phyloP scores from a whole-genome alignment of 1,284 basidiomycete genomes.

The Malassezia globosa region DNA sequence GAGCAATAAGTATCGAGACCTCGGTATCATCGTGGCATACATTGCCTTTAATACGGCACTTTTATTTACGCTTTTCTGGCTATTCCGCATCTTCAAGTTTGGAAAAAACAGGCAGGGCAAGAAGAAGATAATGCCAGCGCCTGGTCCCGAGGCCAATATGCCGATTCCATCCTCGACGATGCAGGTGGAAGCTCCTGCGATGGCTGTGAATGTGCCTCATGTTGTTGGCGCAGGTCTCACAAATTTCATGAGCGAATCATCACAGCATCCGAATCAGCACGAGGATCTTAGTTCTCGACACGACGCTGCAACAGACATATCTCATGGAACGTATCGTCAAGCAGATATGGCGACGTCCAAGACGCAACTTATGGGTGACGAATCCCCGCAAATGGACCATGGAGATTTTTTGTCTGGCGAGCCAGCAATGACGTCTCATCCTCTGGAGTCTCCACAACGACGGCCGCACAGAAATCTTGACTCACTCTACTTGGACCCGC shows the following conservation, averaged over 20 bases:
- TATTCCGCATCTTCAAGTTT: slow-evolving; percentile 27
- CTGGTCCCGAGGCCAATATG: background rate
- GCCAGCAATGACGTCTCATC: background rate
- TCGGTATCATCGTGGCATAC: slow-evolving; percentile 55
- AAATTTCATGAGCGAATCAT: background rate
- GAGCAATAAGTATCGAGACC: slow-evolving; percentile 23
- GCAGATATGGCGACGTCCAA: background rate
- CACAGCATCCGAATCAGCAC: background rate
- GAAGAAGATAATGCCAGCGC: background rate
- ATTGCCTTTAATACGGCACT: slow-evolving; percentile 54
- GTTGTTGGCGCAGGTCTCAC: slow-evolving; percentile 3
- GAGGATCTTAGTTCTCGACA: too few relatives aligned
- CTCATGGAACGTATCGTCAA: background rate
- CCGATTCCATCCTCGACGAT: slow-evolving; percentile 4
- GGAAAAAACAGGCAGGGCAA: slow-evolving; percentile 17
- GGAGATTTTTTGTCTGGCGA: background rate
- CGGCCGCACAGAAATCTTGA: background rate
- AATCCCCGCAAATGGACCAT: background rate
- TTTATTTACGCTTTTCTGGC: slow-evolving; percentile 29
- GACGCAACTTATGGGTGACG: background rate
- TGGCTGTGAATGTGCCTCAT: slow-evolving; percentile 13
- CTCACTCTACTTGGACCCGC: background rate
- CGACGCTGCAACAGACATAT: background rate
- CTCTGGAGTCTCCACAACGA: background rate
- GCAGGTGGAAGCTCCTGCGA: slow-evolving; percentile 10